phyloP scores from a whole-genome alignment of 768 basidiomycete genomes.

The Terana coerulea region DNA sequence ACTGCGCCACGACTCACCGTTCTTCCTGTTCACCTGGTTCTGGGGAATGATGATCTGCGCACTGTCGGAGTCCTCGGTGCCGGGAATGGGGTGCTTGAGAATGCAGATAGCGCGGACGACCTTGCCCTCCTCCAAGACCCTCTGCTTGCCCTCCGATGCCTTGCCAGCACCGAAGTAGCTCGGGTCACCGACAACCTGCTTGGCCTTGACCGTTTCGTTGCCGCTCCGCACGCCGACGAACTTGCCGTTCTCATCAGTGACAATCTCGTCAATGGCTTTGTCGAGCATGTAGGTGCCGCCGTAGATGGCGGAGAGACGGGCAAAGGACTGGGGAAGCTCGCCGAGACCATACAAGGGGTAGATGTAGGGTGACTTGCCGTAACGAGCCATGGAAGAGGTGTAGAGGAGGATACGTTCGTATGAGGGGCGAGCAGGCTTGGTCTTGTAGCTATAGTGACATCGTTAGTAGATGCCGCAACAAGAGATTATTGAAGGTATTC shows the following conservation, averaged over 20 bases:
- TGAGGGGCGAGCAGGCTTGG: slow-evolving; percentile 82
- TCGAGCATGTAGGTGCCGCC: slow-evolving; percentile 99
- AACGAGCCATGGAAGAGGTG: slow-evolving; percentile 97
- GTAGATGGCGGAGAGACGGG: slow-evolving; percentile 96
- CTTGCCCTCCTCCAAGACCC: slow-evolving; percentile 89
- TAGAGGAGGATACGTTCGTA: slow-evolving; percentile 97
- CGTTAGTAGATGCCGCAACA: not conserved
- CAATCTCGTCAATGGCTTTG: slow-evolving; percentile 88
- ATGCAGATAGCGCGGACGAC: slow-evolving; percentile 97
- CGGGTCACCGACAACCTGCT: slow-evolving; percentile 96
- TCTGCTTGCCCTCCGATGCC: slow-evolving; percentile 67
- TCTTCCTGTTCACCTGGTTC: slow-evolving; percentile 90
- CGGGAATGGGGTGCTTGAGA: slow-evolving; percentile 97
- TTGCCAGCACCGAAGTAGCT: slow-evolving; percentile 89
- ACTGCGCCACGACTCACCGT: slow-evolving; percentile 56
- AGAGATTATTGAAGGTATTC: slow-evolving; percentile 30
- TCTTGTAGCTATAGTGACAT: slow-evolving; percentile 69
- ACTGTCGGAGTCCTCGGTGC: slow-evolving; percentile 92
- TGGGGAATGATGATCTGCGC: slow-evolving; percentile 98
- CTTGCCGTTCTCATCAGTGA: slow-evolving; percentile 80
- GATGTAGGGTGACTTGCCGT: slow-evolving; percentile 99
- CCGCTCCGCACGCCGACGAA: slow-evolving; percentile 92
- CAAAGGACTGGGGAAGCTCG: slow-evolving; percentile 98
- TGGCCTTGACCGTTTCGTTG: slow-evolving; percentile 91
- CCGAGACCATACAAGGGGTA: slow-evolving; percentile 99